Percentiles rank a stretch among this genome's conserved stretches.
Evolutionary conservation across 352 stramenopile species (phyloP).

Genomic region (Pythium phragmiticola): DNA sequence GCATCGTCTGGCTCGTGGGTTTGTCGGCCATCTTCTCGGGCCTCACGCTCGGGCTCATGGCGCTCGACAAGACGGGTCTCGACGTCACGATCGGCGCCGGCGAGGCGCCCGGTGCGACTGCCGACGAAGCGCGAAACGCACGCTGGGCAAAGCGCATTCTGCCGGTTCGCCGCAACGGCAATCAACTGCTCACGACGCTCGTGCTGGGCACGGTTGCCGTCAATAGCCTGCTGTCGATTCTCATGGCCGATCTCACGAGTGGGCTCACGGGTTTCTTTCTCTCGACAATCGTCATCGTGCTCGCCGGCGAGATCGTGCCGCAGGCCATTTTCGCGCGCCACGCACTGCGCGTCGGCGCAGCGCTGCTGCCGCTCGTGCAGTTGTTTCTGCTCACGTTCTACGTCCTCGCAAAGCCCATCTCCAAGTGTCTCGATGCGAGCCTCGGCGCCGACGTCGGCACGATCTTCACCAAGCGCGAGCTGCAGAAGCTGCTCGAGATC

Average conservation of each 20-base stretch:
- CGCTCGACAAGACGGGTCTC: constrained; percentile 95
- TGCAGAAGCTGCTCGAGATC: constrained; percentile 96
- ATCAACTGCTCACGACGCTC: constrained; percentile 97
- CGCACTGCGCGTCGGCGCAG: too few relatives aligned
- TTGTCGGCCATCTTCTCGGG: constrained; percentile 94
- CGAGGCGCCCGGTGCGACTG: constrained; percentile 45
- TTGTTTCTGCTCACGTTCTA: constrained; percentile 93
- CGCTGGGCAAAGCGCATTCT: constrained; percentile 68
- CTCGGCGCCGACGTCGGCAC: constrained; percentile 95
- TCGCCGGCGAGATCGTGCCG: constrained; percentile 94
- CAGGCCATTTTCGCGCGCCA: constrained; percentile 93
- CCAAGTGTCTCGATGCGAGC: constrained; percentile 87
- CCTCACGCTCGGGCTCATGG: constrained; percentile 96
- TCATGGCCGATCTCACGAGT: constrained; percentile 91
- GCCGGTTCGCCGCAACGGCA: constrained; percentile 91
- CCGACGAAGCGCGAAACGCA: constrained; percentile 58
- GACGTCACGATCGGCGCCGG: constrained; percentile 95
- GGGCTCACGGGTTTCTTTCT: constrained; percentile 91
- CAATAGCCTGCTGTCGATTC: constrained; percentile 97
- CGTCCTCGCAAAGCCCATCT: constrained; percentile 89
- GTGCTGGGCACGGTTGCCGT: constrained; percentile 97
- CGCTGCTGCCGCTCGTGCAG: constrained; percentile 90
- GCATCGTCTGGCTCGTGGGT: constrained; percentile 60
- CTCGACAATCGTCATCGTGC: constrained; percentile 94
- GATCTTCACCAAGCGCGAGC: constrained; percentile 92